phyloP scores from a whole-genome alignment of 805 yeast genomes.

The Candida sithepensis region DNA sequence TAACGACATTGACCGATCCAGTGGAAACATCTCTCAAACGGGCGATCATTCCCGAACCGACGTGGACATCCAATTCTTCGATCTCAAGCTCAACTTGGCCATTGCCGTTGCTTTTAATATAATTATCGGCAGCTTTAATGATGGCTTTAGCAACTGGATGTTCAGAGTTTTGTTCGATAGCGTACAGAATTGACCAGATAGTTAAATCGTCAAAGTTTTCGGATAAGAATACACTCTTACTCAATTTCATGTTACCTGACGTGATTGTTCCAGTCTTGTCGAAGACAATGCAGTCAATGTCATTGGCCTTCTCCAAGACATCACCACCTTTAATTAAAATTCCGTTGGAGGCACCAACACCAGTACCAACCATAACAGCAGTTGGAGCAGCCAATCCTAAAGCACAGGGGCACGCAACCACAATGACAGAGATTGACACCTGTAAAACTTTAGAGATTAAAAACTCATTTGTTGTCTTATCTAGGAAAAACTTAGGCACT shows the following conservation, averaged over 20 bases:
- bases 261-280: slow-evolving; percentile 98
- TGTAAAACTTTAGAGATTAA: slow-evolving; percentile 41
- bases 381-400: slow-evolving; percentile 92
- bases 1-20: slow-evolving; percentile 27
- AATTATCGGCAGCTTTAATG: slow-evolving; percentile 28
- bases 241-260: slow-evolving; percentile 65
- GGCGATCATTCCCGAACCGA: slow-evolving; percentile 47
- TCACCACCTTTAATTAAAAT: slow-evolving; percentile 93
- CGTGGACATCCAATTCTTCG: slow-evolving; percentile 33
- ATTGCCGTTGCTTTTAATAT: background rate
- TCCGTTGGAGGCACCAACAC: slow-evolving; percentile 89
- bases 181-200: slow-evolving; percentile 50
- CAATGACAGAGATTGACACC: slow-evolving; percentile 85
- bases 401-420: slow-evolving; percentile 93
- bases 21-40: slow-evolving; percentile 14
- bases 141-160: slow-evolving; percentile 88
- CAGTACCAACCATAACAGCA: slow-evolving; percentile 98
- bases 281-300: slow-evolving; percentile 65
- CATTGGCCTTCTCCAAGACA: slow-evolving; percentile 68
- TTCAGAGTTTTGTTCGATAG: slow-evolving; percentile 68
- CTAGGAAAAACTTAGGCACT: slow-evolving; percentile 28
- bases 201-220: slow-evolving; percentile 22
- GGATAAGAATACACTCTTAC: slow-evolving; percentile 20
- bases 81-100: slow-evolving; percentile 20
- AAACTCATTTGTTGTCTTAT: slow-evolving; percentile 17